Percentiles rank a stretch among this genome's conserved stretches.
These are phyloP conservation scores for Atalantia buxifolia DNA, from an alignment of 345 rosid species.

Conservation along the genomic window DNA sequence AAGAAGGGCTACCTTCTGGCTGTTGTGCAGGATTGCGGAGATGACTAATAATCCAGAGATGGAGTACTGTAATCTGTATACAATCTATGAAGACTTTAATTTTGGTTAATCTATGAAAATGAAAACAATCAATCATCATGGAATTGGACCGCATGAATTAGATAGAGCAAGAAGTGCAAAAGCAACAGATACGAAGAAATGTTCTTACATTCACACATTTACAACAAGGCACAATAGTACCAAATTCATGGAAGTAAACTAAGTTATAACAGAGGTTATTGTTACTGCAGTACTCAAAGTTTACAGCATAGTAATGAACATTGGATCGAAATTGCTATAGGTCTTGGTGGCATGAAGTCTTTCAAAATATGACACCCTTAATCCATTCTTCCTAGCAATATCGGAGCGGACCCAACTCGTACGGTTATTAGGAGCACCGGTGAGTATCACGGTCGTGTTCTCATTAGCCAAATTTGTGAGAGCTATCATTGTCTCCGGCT, in stretches of 20 bases:
- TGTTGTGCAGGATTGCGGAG: not conserved
- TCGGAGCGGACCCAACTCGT: slow-evolving; percentile 28
- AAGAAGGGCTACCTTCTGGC: not conserved
- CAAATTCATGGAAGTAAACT: not conserved
- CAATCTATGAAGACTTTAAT: no score
- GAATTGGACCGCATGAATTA: no score
- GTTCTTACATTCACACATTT: not conserved
- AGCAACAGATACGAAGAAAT: not conserved
- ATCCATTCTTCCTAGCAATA: slow-evolving; percentile 28
- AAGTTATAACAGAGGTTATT: not conserved
- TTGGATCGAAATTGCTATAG: not conserved
- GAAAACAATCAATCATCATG: no score
- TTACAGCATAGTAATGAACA: not conserved
- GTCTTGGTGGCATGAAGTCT: slow-evolving; percentile 18
- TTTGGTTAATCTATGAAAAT: no score
- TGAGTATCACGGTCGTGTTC: slow-evolving; percentile 21
- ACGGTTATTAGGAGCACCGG: slow-evolving; percentile 19
- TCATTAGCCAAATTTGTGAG: slow-evolving; percentile 30
- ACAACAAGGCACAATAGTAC: not conserved
- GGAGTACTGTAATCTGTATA: no score
- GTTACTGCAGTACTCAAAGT: not conserved
- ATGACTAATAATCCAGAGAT: no score
- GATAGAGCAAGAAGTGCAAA: not conserved
- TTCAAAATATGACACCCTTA: slow-evolving; percentile 31
- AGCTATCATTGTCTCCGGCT: slow-evolving; percentile 39